Evolutionary conservation across 2,329 filamentous ascomycete genomes (phyloP), one percentile per base, ranked within the genome.

Genomic region (Thelonectria rubi): DNA sequence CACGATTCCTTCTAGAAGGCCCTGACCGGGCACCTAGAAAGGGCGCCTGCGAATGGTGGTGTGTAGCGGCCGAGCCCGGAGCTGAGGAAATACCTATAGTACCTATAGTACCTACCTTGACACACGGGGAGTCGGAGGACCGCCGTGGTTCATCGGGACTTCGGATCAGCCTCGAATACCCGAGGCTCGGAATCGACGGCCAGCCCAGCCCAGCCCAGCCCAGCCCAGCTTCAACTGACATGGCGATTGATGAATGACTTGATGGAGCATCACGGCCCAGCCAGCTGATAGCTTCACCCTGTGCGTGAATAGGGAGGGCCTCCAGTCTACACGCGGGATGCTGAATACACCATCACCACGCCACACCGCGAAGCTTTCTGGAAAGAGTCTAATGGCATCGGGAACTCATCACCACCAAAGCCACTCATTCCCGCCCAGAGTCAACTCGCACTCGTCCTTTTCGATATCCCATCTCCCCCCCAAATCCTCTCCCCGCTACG

Each of bases 121-220:
- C 17, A 20, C 11, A 20, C 42, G 32, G 32, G 11, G 15, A 14
- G 11, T 37, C 18, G 17, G 42, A 21, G 12, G 6, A 15, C 17
- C 15, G 10, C 15, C 40, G 8, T 42, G 6, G 15, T 40, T 14
- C 7, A 45, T 21, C 42, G 43, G 43, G 43, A 46, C 43, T 46
- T 48, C 45, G 45, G 45, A 14, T 24, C 45, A 48, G 21, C 26
- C 17, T 24, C 45, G 21, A n/a, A 24, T 48, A 48, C 45, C 45
- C 45, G 45, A 48, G 45, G 45, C 45, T n/a, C 40, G 26, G 45
- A 21, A 45, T 21, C 2, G 42, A 20, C 39, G 21, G 20, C 10
- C 3, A 45, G 17, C 21, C 7, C 21, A 4, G 21, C 4, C n/a
- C 6, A 42, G 39, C 6, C 7, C 4, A 5, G 37, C 2, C 5